phyloP scores from a whole-genome alignment of 257 asterid species.

The Capsicum pubescens region DNA sequence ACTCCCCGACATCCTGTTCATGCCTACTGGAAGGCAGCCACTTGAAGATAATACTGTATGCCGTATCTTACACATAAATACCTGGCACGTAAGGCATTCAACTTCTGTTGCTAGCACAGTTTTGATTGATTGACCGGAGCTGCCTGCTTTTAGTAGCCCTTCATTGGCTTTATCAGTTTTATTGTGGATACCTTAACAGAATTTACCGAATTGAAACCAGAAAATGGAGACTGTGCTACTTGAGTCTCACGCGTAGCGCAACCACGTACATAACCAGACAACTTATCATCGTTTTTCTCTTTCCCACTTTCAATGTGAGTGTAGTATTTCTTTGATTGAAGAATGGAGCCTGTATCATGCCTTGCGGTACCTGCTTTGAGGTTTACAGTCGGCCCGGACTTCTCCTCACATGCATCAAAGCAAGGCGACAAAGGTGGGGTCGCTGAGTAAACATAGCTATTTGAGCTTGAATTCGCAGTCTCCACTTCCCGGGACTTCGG shows the following conservation, averaged over 20 bases:
- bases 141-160: conserved; percentile 59
- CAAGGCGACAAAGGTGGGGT: conserved; percentile 85
- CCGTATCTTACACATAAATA: conserved; percentile 91
- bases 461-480: conserved; percentile 77
- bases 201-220: conserved; percentile 53
- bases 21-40: conserved; percentile 50
- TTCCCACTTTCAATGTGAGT: conserved; percentile 73
- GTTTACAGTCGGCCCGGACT: conserved; percentile 57
- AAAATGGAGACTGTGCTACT: conserved; percentile 53
- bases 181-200: conserved; percentile 46
- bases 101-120: conserved; percentile 83
- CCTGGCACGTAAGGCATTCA: conserved; percentile 89
- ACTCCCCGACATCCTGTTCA: conserved; percentile 67
- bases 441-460: conserved; percentile 86
- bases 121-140: conserved; percentile 59
- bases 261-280: conserved; percentile 42
- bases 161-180: conserved; percentile 54
- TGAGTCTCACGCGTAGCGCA: conserved; percentile 53
- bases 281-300: conserved; percentile 48
- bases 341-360: conserved; percentile 47
- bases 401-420: conserved; percentile 70
- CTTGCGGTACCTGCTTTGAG: conserved; percentile 55
- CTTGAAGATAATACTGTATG: conserved; percentile 70
- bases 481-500: conserved; percentile 88
- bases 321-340: conserved; percentile 66